A percentile compares a stretch with the other conserved stretches of the same genome.
Evolutionary conservation across 352 stramenopile species (phyloP).

Genomic region (Pythium oligandrum): DNA sequence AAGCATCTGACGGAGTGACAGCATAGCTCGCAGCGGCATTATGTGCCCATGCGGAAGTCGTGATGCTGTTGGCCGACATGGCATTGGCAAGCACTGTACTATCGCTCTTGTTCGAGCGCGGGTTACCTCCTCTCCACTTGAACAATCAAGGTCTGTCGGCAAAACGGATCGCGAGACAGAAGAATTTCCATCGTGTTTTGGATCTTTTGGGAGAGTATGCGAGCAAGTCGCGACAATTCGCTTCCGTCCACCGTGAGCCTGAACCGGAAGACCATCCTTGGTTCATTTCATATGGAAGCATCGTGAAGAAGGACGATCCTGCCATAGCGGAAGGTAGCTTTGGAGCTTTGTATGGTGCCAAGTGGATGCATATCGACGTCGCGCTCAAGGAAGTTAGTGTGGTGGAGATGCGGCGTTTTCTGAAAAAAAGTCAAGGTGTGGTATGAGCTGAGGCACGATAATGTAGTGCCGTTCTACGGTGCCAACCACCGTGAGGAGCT

Average conservation of each 20-base stretch:
- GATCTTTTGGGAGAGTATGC: not conserved
- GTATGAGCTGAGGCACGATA: slow-evolving; percentile 7
- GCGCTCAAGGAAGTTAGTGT: slow-evolving; percentile 5
- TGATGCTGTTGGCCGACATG: not conserved
- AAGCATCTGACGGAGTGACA: not conserved
- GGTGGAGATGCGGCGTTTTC: not conserved
- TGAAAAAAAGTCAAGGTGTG: not conserved
- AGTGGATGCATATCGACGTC: not conserved
- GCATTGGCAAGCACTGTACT: not conserved
- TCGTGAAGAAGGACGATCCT: not conserved
- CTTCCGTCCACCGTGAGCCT: not conserved
- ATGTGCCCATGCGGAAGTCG: not conserved
- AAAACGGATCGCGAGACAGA: not conserved
- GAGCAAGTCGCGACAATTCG: not conserved
- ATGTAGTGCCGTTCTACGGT: slow-evolving; percentile 21
- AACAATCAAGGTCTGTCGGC: not conserved
- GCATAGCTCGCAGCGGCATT: not conserved
- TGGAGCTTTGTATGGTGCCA: not conserved
- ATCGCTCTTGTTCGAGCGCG: not conserved
- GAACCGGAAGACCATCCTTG: not conserved
- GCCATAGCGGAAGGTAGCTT: not conserved
- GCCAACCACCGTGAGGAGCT: slow-evolving; percentile 19
- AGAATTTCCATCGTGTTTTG: not conserved
- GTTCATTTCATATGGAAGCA: not conserved
- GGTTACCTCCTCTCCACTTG: not conserved